These are phyloP conservation scores for Fonsecaea nubica DNA, from an alignment of 2,329 filamentous ascomycete genomes.

Conservation along the genomic window DNA sequence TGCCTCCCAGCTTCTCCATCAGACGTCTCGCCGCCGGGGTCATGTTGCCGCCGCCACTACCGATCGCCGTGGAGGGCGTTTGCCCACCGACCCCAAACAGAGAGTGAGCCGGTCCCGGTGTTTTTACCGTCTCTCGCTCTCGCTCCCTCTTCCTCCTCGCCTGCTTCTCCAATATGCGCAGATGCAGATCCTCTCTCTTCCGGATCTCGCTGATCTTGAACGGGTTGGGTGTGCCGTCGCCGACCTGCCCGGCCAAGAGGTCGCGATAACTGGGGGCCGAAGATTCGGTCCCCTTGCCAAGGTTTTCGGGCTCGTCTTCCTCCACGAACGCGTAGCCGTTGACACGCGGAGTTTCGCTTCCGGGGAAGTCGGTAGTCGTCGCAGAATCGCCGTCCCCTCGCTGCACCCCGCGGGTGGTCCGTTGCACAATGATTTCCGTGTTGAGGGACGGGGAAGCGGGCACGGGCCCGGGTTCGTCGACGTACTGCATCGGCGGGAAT, in stretches of 20 bases:
- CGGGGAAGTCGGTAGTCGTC: slow-evolving; percentile 62
- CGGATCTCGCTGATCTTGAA: slow-evolving; percentile 80
- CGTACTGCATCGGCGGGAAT: slow-evolving; percentile 59
- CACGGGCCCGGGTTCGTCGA: slow-evolving; percentile 48
- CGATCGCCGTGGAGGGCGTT: not conserved
- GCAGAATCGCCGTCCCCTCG: slow-evolving; percentile 53
- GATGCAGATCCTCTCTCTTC: slow-evolving; percentile 79
- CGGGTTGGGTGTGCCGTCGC: slow-evolving; percentile 68
- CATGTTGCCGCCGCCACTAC: slow-evolving; percentile 40
- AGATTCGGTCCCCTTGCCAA: slow-evolving; percentile 54
- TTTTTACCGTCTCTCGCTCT: slow-evolving; percentile 33
- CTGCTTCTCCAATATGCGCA: slow-evolving; percentile 79
- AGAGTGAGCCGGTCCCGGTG: not conserved
- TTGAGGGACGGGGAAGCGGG: slow-evolving; percentile 84
- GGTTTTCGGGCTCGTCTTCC: slow-evolving; percentile 63
- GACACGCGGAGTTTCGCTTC: slow-evolving; percentile 82
- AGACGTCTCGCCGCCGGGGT: slow-evolving; percentile 54
- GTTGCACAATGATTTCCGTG: slow-evolving; percentile 61
- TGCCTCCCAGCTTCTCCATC: slow-evolving; percentile 48
- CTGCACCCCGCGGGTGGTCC: slow-evolving; percentile 78
- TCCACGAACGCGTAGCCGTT: slow-evolving; percentile 96
- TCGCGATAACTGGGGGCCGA: slow-evolving; percentile 55
- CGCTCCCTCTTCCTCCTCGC: slow-evolving; percentile 34
- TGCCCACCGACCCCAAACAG: not conserved
- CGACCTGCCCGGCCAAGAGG: slow-evolving; percentile 47